Base-by-base conservation (phyloP, 177 flowering plant species). In the Vitis hybrid region DNA sequence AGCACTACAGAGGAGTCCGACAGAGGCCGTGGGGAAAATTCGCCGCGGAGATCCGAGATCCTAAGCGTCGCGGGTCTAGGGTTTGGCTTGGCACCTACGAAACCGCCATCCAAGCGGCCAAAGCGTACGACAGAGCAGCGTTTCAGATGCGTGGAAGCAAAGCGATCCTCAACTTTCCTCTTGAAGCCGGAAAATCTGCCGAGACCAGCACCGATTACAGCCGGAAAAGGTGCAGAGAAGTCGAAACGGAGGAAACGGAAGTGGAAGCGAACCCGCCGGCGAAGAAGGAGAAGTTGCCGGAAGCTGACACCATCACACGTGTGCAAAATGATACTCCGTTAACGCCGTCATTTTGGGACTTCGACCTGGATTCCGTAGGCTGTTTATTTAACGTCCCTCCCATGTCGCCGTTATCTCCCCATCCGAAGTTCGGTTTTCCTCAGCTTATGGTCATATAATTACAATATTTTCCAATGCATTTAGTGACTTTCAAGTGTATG, bases 31-130 rank as follows among this genome's bases (percentile, higher is more conserved):
- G 90, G 94, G 94, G 94, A 0, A 89, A 89, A 60, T 89, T 75
- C 78, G 94, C 91, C 0, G 91, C 94, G 10, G 91, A 89, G 80
- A 89, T 89, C 60, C 80, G 91, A 11, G 91, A 89, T 60, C 89
- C 94, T 1, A 80, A 65, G 64, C 70, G 76, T 45, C 72, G 75
- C n/a, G 94, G 94, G 0, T 55, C 90, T 13, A 77, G 91, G 59
- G 79, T 89, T 45, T 89, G 94, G 94, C 81, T 89, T 3, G 91
- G 94, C 16, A 89, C 94, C 13, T 89, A 68, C 70, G 86, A 87
- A 56, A 83, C 81, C 10, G 86, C 89, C 22, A 67, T 85, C n/a
- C 89, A 86, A 53, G 91, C 94, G 0, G 94, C 94, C 11, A 80
- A 60, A 39, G 90, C 94, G 13, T 89, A 89, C 80, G 94, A 89